These are phyloP conservation scores for Hypoxylon trugodes DNA, from an alignment of 495 filamentous ascomycete genomes.

Conservation along the genomic window DNA sequence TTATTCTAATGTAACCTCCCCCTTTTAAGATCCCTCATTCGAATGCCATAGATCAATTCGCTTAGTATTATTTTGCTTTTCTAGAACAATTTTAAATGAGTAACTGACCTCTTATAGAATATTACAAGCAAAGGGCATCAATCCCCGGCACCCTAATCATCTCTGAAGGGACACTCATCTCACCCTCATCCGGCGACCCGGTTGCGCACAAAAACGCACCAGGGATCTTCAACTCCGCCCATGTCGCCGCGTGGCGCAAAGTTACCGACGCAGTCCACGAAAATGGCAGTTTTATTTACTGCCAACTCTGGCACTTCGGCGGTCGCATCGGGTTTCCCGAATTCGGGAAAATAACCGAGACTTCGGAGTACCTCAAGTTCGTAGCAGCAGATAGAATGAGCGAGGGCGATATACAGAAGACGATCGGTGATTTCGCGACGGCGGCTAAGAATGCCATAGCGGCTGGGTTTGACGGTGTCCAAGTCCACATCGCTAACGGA, in stretches of 20 bases:
- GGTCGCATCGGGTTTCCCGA: conserved; percentile 31
- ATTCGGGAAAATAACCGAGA: background rate
- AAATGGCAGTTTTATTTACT: conserved; percentile 62
- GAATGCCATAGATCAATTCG: no score
- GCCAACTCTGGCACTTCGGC: conserved; percentile 63
- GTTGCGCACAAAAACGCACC: conserved; percentile 60
- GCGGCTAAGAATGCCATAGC: conserved; percentile 70
- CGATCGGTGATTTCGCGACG: conserved; percentile 63
- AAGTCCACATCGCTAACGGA: conserved; percentile 77
- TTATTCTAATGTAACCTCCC: no score
- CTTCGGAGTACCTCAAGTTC: no score
- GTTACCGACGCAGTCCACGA: conserved; percentile 63
- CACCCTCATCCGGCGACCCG: conserved; percentile 56
- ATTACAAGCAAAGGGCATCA: conserved; percentile 64
- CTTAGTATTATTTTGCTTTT: no score
- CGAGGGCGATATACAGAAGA: conserved; percentile 63
- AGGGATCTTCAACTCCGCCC: conserved; percentile 58
- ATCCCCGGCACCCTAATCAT: conserved; percentile 63
- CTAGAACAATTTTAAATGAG: no score
- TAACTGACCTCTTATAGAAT: no score
- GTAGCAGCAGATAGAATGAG: conserved; percentile 49
- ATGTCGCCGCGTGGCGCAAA: conserved; percentile 59
- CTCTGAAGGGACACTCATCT: conserved; percentile 62
- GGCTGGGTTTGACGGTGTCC: conserved; percentile 81
- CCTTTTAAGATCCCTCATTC: no score